Conservation (phyloP, 1,284 basidiomycete species). For the Athelia sp. region DNA sequence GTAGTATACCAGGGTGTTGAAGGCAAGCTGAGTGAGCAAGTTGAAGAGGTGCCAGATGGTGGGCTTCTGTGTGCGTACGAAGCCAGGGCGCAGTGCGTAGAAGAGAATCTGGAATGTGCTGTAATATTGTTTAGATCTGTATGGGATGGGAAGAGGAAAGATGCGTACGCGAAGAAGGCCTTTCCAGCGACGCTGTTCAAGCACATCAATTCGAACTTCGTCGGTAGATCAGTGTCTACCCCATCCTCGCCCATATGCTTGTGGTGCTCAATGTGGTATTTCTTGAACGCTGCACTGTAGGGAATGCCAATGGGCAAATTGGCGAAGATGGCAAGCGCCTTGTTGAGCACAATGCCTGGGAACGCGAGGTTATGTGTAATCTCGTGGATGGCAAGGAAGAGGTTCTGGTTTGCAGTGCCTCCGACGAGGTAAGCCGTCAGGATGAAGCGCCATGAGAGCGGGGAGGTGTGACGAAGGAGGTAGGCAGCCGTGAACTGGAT, state of each 20-base stretch:
- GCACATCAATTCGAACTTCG: slow-evolving; percentile 77
- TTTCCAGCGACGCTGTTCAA: slow-evolving; percentile 97
- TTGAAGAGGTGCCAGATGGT: slow-evolving; percentile 88
- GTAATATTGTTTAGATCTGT: slow-evolving; percentile 3
- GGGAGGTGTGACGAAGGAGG: slow-evolving; percentile 59
- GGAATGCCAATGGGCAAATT: slow-evolving; percentile 94
- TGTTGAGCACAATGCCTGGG: slow-evolving; percentile 79
- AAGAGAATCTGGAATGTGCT: slow-evolving; percentile 98
- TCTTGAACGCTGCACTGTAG: slow-evolving; percentile 96
- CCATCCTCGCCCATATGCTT: slow-evolving; percentile 96
- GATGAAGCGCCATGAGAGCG: slow-evolving; percentile 72
- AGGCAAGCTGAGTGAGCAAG: slow-evolving; percentile 62
- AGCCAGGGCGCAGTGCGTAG: slow-evolving; percentile 95
- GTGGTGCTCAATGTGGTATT: slow-evolving; percentile 93
- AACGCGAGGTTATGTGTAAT: slow-evolving; percentile 99
- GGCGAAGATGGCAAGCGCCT: slow-evolving; percentile 83
- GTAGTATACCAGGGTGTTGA: slow-evolving; percentile 68
- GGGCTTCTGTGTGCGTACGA: slow-evolving; percentile 80
- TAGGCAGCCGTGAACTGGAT: slow-evolving; percentile 72
- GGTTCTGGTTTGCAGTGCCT: slow-evolving; percentile 95
- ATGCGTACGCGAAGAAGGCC: slow-evolving; percentile 88
- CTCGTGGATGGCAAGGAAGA: slow-evolving; percentile 97
- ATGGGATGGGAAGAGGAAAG: slow-evolving; percentile 4
- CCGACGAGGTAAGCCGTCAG: slow-evolving; percentile 83
- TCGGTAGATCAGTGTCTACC: slow-evolving; percentile 93